Evolutionary conservation across 1,284 basidiomycete genomes (phyloP).

Genomic region (Apiotrichum mycotoxinovorans): DNA sequence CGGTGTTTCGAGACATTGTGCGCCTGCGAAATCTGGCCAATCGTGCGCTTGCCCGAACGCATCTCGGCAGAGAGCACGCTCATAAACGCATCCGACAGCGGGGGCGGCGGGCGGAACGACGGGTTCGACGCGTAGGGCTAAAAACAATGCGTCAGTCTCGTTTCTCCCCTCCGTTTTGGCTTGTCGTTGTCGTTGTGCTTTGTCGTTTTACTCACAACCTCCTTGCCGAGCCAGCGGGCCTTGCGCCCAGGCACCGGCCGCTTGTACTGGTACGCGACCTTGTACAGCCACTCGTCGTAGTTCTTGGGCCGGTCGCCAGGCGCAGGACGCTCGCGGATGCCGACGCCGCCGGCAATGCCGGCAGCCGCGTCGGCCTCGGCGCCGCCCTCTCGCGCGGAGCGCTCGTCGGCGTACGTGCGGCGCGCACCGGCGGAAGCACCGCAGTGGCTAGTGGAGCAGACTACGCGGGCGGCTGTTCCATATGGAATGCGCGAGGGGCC

Average conservation of each 20-base stretch:
- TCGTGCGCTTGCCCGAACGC: slow-evolving; percentile 20
- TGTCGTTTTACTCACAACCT: slow-evolving; percentile 31
- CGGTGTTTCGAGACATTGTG: slow-evolving; percentile 45
- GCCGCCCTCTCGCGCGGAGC: neutral
- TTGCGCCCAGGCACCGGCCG: slow-evolving; percentile 25
- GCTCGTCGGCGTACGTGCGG: slow-evolving; percentile 1
- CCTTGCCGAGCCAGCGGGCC: slow-evolving; percentile 45
- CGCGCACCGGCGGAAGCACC: too few species aligned
- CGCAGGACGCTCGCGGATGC: too few species aligned
- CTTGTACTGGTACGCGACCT: slow-evolving; percentile 16
- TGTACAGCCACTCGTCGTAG: slow-evolving; percentile 2
- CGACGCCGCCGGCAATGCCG: too few species aligned
- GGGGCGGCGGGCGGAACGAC: slow-evolving; percentile 46
- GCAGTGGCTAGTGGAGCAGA: too few species aligned
- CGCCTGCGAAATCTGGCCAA: slow-evolving; percentile 36
- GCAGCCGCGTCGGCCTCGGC: neutral
- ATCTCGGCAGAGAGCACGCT: slow-evolving; percentile 33
- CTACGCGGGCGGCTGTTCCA: neutral
- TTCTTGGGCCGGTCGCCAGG: neutral
- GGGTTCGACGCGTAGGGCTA: slow-evolving; percentile 49
- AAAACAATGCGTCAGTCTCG: neutral
- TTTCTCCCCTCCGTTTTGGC: neutral
- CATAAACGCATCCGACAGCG: slow-evolving; percentile 42
- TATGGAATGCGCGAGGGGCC: slow-evolving; percentile 26
- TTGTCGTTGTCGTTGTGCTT: too few species aligned